A percentile compares a stretch with the other conserved stretches of the same genome.
phyloP scores from a whole-genome alignment of 768 basidiomycete genomes.

The Macrolepiota dolichaula region DNA sequence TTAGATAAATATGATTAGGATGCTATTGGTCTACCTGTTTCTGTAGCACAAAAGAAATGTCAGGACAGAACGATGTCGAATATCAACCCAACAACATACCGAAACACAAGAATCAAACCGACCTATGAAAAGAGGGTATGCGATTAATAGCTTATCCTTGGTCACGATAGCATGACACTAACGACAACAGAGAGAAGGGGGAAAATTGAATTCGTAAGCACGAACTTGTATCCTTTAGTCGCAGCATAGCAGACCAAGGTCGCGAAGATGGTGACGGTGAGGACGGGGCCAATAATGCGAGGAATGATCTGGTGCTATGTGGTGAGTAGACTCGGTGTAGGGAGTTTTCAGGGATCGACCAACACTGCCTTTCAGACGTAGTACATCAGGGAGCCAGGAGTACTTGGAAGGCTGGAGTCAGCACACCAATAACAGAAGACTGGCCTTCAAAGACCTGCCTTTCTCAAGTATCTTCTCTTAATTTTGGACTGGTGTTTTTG shows the following conservation, averaged over 20 bases:
- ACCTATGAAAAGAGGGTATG: conserved; percentile 47
- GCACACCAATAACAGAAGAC: background rate
- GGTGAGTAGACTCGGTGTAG: conserved; percentile 5
- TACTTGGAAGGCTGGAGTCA: conserved; percentile 42
- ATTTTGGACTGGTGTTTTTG: conserved; percentile 34
- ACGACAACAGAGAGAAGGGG: conserved; percentile 90
- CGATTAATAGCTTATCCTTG: background rate
- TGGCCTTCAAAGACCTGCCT: conserved; percentile 28
- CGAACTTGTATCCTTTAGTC: conserved; percentile 53
- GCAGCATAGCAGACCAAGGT: conserved; percentile 55
- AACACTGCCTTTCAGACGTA: conserved; percentile 81
- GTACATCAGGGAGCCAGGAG: conserved; percentile 87
- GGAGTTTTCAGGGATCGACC: conserved; percentile 21
- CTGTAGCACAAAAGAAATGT: conserved; percentile 28
- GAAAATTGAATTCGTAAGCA: conserved; percentile 79
- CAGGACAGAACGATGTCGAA: background rate
- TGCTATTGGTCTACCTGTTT: conserved; percentile 50
- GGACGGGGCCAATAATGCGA: conserved; percentile 75
- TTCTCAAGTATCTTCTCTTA: conserved; percentile 51
- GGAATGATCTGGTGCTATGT: conserved; percentile 51
- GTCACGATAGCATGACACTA: conserved; percentile 25
- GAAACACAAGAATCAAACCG: conserved; percentile 84
- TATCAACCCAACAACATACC: conserved; percentile 41
- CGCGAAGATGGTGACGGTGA: conserved; percentile 80
- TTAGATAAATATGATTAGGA: background rate